A percentile compares a stretch with the other conserved stretches of the same genome.
Evolutionary conservation across 805 yeast genomes (phyloP).

Genomic region (Lipomyces starkeyi): DNA sequence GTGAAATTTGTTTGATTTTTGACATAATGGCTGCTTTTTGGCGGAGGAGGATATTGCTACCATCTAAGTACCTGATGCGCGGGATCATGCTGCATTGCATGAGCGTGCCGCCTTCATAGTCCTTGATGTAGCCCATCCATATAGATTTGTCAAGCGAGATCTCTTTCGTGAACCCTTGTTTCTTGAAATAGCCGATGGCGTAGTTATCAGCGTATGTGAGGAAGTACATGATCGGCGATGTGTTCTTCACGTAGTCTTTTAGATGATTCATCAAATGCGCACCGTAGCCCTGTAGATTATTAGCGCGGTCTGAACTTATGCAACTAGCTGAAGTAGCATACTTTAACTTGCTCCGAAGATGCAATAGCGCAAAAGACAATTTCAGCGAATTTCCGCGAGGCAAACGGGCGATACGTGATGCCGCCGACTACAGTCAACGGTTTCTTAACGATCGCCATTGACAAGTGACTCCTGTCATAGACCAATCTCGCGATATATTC

Average conservation of each 20-base stretch:
- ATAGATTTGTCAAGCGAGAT: conserved; percentile 80
- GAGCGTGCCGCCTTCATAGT: conserved; percentile 97
- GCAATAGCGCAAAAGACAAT: conserved; percentile 98
- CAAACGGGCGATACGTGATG: conserved; percentile 93
- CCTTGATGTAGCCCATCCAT: conserved; percentile 99
- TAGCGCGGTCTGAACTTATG: not conserved
- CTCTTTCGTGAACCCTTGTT: conserved; percentile 97
- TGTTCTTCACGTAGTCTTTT: conserved; percentile 90
- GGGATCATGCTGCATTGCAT: conserved; percentile 98
- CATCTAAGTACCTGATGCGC: conserved; percentile 82
- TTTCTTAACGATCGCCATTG: conserved; percentile 93
- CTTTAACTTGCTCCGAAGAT: conserved; percentile 96
- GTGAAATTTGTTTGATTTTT: conserved; percentile 78
- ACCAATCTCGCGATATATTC: conserved; percentile 95
- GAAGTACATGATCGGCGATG: conserved; percentile 83
- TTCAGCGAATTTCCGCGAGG: conserved; percentile 90
- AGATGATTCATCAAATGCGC: conserved; percentile 98
- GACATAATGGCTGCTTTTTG: conserved; percentile 91
- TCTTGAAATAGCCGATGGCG: conserved; percentile 97
- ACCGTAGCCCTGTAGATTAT: conserved; percentile 63
- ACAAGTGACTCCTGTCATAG: conserved; percentile 90
- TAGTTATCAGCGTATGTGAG: conserved; percentile 97
- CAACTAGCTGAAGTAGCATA: conserved; percentile 45
- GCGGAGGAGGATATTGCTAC: conserved; percentile 78
- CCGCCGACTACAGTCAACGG: conserved; percentile 98